These are phyloP conservation scores for Arabidopsis thaliana DNA, from an alignment of 345 rosid species.

Conservation along the genomic window DNA sequence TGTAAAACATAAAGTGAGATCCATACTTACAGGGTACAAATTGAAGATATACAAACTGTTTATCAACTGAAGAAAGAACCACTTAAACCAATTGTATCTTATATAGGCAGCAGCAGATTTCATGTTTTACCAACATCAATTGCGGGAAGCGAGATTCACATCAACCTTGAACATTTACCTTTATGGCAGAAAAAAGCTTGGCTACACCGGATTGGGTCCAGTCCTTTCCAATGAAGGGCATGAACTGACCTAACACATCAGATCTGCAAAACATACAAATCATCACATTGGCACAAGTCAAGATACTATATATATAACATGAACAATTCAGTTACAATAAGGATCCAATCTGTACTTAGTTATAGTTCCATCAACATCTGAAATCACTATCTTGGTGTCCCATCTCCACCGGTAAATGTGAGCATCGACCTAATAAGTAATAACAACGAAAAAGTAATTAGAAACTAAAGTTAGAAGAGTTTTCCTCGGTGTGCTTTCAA, in stretches of 20 bases:
- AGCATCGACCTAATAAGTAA: conserved; percentile 82
- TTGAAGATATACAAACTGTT: not conserved
- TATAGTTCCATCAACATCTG: conserved; percentile 97
- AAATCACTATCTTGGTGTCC: conserved; percentile 88
- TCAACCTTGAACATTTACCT: conserved; percentile 52
- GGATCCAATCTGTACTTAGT: conserved; percentile 64
- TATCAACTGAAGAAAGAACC: conserved; percentile 9
- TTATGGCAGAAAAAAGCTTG: conserved; percentile 85
- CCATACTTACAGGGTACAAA: not conserved
- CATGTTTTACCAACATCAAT: not conserved
- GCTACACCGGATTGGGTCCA: conserved; percentile 99
- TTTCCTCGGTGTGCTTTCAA: not conserved
- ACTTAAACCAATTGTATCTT: not conserved
- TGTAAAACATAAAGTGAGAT: conserved; percentile 16
- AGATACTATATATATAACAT: conserved; percentile 3
- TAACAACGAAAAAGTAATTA: conserved; percentile 23
- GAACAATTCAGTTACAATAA: not conserved
- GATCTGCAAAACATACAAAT: conserved; percentile 65
- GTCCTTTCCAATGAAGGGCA: conserved; percentile 97
- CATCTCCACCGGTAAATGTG: conserved; percentile 96
- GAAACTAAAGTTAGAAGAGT: conserved; percentile 24
- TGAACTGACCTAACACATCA: conserved; percentile 93
- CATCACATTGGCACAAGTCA: conserved; percentile 9
- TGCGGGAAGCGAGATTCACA: conserved; percentile 21
- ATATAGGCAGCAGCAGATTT: not conserved